phyloP scores from a whole-genome alignment of 129 eudicot genomes.

The Centella asiatica region DNA sequence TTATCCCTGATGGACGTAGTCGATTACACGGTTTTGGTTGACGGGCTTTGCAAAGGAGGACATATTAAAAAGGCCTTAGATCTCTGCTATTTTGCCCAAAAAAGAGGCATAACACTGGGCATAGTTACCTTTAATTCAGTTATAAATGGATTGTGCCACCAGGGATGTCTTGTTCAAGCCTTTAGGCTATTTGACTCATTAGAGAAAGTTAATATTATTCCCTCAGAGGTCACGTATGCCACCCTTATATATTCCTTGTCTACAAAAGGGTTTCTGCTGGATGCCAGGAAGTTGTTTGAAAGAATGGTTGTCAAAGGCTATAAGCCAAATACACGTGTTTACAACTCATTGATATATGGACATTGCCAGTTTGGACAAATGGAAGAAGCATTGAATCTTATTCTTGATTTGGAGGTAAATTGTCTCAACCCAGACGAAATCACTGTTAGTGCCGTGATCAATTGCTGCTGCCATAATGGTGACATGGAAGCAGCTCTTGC shows the following conservation, averaged over 20 bases:
- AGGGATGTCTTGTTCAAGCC: slow-evolving; percentile 77
- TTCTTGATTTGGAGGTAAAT: slow-evolving; percentile 42
- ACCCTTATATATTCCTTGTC: slow-evolving; percentile 55
- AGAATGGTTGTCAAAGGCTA: slow-evolving; percentile 49
- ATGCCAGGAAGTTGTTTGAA: slow-evolving; percentile 62
- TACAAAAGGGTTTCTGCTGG: slow-evolving; percentile 61
- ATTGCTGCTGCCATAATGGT: slow-evolving; percentile 58
- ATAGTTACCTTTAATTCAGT: slow-evolving; percentile 63
- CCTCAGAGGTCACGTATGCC: slow-evolving; percentile 75
- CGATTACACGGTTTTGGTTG: slow-evolving; percentile 52
- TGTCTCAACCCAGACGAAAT: slow-evolving; percentile 55
- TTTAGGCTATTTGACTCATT: slow-evolving; percentile 80
- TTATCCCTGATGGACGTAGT: slow-evolving; percentile 53
- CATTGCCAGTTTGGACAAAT: slow-evolving; percentile 52
- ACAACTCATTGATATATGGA: slow-evolving; percentile 64
- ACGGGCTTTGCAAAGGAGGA: slow-evolving; percentile 67
- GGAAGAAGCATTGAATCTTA: slow-evolving; percentile 49
- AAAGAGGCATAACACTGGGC: slow-evolving; percentile 37
- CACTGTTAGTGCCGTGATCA: slow-evolving; percentile 61
- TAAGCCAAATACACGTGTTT: slow-evolving; percentile 53
- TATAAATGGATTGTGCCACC: slow-evolving; percentile 64
- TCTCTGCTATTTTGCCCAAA: slow-evolving; percentile 46
- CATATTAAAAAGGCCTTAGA: slow-evolving; percentile 65
- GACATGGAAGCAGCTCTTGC: slow-evolving; percentile 81
- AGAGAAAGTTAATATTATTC: slow-evolving; percentile 43